phyloP scores from a whole-genome alignment of 805 yeast species.

The Kuraishia ogatae region DNA sequence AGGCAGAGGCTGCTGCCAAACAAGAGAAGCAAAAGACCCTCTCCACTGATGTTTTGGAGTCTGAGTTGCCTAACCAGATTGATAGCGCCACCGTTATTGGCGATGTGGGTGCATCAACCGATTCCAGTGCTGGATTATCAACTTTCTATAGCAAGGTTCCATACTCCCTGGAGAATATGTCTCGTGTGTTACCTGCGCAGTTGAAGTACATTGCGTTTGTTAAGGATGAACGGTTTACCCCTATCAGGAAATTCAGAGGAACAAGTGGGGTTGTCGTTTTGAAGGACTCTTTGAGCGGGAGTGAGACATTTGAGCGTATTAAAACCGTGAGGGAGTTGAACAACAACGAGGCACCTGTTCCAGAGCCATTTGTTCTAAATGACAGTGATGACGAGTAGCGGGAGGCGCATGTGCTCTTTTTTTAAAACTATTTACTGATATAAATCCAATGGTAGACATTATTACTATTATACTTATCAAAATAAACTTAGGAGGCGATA shows the following conservation, averaged over 20 bases:
- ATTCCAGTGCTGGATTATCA: slow-evolving; percentile 27
- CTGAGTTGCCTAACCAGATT: slow-evolving; percentile 15
- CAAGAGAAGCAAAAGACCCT: background rate
- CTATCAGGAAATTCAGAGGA: slow-evolving; percentile 71
- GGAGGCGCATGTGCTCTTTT: background rate
- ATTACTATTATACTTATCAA: no score
- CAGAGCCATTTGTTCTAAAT: slow-evolving; percentile 59
- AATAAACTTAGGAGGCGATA: no score
- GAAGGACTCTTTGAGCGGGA: slow-evolving; percentile 48
- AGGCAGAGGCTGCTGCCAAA: no score
- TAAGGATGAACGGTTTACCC: slow-evolving; percentile 69
- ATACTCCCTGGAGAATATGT: slow-evolving; percentile 66
- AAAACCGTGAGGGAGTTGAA: slow-evolving; percentile 78
- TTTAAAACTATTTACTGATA: background rate
- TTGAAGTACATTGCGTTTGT: slow-evolving; percentile 72
- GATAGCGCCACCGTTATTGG: slow-evolving; percentile 18
- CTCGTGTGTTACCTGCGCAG: slow-evolving; percentile 87
- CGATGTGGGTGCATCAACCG: slow-evolving; percentile 22
- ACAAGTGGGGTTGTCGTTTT: slow-evolving; percentile 64
- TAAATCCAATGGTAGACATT: no score
- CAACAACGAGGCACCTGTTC: slow-evolving; percentile 66
- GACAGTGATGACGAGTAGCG: slow-evolving; percentile 40
- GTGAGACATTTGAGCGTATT: slow-evolving; percentile 53
- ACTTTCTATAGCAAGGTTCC: slow-evolving; percentile 48
- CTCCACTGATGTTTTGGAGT: slow-evolving; percentile 2